Percentiles rank a stretch among this genome's conserved stretches.
Conservation (phyloP, 1,284 basidiomycete genomes). For the Dichomitus squalens region DNA sequence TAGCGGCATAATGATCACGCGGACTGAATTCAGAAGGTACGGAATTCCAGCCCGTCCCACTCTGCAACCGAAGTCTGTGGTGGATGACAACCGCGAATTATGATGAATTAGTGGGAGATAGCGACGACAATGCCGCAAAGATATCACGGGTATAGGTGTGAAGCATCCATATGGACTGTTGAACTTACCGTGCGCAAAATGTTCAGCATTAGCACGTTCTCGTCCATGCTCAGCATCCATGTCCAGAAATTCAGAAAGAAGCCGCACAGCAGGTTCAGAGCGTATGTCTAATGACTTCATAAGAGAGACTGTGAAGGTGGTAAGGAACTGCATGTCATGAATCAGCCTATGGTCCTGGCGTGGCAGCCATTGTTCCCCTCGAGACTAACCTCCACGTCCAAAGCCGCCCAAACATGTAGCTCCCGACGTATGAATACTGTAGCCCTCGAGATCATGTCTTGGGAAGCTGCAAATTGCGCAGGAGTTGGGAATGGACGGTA, state of each 20-base stretch:
- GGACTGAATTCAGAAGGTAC: neutral
- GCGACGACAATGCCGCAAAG: no score
- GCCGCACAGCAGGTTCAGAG: conserved; percentile 79
- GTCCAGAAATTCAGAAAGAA: conserved; percentile 85
- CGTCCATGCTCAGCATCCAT: conserved; percentile 57
- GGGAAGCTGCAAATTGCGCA: conserved; percentile 73
- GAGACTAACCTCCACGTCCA: conserved; percentile 76
- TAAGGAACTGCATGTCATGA: conserved; percentile 56
- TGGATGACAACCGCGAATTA: no score
- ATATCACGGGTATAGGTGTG: no score
- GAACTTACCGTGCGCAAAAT: conserved; percentile 82
- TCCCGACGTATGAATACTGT: conserved; percentile 84
- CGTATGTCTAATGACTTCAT: conserved; percentile 89
- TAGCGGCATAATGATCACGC: neutral
- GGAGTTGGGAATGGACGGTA: conserved; percentile 84
- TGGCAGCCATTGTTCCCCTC: neutral
- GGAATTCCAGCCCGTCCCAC: neutral
- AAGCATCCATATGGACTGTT: neutral
- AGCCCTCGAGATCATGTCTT: conserved; percentile 72
- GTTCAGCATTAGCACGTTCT: conserved; percentile 73
- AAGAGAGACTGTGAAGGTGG: conserved; percentile 79
- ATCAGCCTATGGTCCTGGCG: neutral
- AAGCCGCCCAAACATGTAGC: conserved; percentile 77
- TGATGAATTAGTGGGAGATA: no score
- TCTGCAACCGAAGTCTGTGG: no score